Evolutionary conservation across 2,329 filamentous ascomycete genomes (phyloP).

Genomic region (Sclerotiophoma versabilis): DNA sequence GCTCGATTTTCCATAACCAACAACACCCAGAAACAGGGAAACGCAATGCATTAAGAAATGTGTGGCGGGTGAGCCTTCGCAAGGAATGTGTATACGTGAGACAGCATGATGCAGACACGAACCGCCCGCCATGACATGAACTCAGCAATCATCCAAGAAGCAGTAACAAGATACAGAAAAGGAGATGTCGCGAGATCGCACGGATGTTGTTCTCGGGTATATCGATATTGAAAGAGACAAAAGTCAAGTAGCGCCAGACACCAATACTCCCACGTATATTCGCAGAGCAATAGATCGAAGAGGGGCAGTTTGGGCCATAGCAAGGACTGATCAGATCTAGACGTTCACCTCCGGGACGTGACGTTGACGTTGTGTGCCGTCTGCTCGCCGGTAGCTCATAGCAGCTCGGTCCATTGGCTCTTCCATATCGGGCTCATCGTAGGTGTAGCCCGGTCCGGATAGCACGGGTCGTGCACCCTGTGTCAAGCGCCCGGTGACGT

Average conservation of each 20-base stretch:
- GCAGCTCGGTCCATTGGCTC: conserved; percentile 48
- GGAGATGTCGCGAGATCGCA: conserved; percentile 21
- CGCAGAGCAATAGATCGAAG: conserved; percentile 7
- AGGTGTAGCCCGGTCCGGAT: conserved; percentile 37
- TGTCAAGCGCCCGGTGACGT: conserved; percentile 53
- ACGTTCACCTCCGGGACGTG: conserved; percentile 45
- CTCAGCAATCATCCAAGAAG: conserved; percentile 8
- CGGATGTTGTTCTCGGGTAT: conserved; percentile 28
- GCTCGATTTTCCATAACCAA: conserved; percentile 4
- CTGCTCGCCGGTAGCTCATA: conserved; percentile 58
- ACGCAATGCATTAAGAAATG: conserved; percentile 8
- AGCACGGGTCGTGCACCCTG: conserved; percentile 54
- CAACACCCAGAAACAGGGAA: not conserved
- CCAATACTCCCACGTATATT: conserved; percentile 20
- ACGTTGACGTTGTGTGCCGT: conserved; percentile 52
- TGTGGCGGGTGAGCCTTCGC: conserved; percentile 2
- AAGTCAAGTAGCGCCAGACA: conserved; percentile 14
- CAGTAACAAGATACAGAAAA: conserved; percentile 7
- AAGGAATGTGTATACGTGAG: conserved; percentile 11
- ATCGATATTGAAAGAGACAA: conserved; percentile 6
- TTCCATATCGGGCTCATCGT: conserved; percentile 50
- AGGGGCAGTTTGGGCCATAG: not conserved
- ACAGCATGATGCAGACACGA: conserved; percentile 1
- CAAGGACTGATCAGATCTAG: conserved; percentile 17
- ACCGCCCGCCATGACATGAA: conserved; percentile 4